Base-by-base conservation (phyloP, 2,329 filamentous ascomycete genomes). In the Lithohypha guttulata region DNA sequence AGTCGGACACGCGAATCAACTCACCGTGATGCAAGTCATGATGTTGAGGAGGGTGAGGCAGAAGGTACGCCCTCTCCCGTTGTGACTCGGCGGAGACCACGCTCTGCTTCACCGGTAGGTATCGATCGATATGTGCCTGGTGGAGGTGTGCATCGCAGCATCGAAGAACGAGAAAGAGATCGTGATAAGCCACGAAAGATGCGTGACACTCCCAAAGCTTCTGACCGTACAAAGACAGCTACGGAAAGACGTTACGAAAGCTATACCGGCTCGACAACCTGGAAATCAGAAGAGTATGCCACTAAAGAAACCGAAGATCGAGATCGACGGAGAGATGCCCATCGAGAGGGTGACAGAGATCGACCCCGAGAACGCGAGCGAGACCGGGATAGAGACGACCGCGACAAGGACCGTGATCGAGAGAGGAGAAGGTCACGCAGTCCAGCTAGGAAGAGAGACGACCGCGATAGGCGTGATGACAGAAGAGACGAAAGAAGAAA, bases 41-140 rank as follows among this genome's bases (percentile, higher is more conserved):
- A 50, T 11, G 37, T 49, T 6, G 51, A 53, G 41, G 49, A 50
- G 39, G 50, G 49, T 8, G 49, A 51, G 32, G 45, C 50, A 10
- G 41, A 41, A 23, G 41, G 41, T 26, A 43, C 46, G 4, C 42
- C 43, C 22, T 44, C 47, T 3, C 46, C 45, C 18, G 44, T 36
- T 35, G 44, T 35, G 23, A 43, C 23, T 27, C 44, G 29, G 40
- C 45, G 52, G 36, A 54, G 59, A 38, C 49, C 55, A 31, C 46
- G 51, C 4, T 53, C 51, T 17, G 51, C 51, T 15, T 51, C 49
- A 3, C 51, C 51, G 13, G 20, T 49, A 6, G 59, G 62, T 19
- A 62, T 65, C 45, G 64, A 68, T 47, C 58, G 65, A 17, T 68
- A 68, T 44, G 58, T 66, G 15, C 65, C 65, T 30, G 56, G 53